Evolutionary conservation across 2,329 filamentous ascomycete genomes (phyloP), one percentile per base, ranked within the genome.

Genomic region (Talaromyces sp.): DNA sequence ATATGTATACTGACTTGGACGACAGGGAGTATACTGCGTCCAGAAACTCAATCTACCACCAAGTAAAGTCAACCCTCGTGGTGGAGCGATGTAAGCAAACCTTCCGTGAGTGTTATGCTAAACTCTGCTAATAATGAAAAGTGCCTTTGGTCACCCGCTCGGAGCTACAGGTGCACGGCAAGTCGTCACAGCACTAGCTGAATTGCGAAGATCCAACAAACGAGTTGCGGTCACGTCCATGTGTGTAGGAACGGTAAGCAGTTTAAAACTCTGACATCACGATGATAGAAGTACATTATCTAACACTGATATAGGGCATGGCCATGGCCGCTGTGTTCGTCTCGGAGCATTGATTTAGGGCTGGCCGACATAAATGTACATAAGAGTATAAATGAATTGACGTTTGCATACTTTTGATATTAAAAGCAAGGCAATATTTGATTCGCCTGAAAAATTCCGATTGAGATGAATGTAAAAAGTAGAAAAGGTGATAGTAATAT

Each of bases 251-350:
- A 97, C 92, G 1, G 93, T 77, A 69, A 72, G 92, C 66, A 92
- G n/a, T 28, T 1, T 23, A 11, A 31, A 11, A 7, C 48, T 21
- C 16, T n/a, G 3, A 40, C 7, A 2, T 54, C 35, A 12, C 23
- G 18, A 58, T 55, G 25, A 33, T 5, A 31, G 5, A 48, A 21
- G 28, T 46, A 39, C 21, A 7, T 25, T 5, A 1, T 18, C 54
- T 56, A 14, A 50, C 60, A 55, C 66, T 69, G 60, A 23, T 35
- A 6, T 65, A 77, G 72, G 77, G 77, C 31, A 79, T 79, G 76
- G 93, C 93, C 50, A 96, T 96, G 92, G 92, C 92, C 59, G 91
- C 91, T 66, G 87, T 96, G 60, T 96, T 93, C 87, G 92, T 96
- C 64, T 92, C 91, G 1, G 92, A 96, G 82, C 93, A 91, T 66